Evolutionary conservation across 164 flowering plant genomes (phyloP).

Genomic region (Saururus chinensis): DNA sequence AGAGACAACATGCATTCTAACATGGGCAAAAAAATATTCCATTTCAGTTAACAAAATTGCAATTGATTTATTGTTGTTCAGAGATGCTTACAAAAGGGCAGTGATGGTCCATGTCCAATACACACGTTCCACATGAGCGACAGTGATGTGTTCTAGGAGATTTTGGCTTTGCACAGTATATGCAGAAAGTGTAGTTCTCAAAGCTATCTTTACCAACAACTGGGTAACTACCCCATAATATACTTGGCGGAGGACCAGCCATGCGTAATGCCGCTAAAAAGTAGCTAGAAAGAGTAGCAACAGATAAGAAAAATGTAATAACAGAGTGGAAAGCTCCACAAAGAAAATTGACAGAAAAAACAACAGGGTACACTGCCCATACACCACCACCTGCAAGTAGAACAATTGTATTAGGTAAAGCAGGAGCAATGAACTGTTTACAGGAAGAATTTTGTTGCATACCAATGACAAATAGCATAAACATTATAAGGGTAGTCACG

Average conservation of each 20-base stretch:
- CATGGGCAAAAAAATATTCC: too few species aligned
- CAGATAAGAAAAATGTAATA: conserved; percentile 34
- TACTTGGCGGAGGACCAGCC: conserved; percentile 58
- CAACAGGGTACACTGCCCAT: conserved; percentile 78
- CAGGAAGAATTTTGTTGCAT: conserved; percentile 6
- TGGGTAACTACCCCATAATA: conserved; percentile 78
- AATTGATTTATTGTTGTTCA: too few species aligned
- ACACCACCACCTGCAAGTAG: conserved; percentile 76
- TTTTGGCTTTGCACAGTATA: conserved; percentile 75
- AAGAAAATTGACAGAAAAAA: conserved; percentile 47
- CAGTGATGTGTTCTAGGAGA: conserved; percentile 89
- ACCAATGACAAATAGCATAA: conserved; percentile 76
- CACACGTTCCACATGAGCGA: conserved; percentile 76
- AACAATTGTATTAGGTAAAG: neutral
- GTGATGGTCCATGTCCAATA: conserved; percentile 97
- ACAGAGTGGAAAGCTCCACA: conserved; percentile 49
- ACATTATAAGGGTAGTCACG: conserved; percentile 40
- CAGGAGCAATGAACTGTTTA: neutral
- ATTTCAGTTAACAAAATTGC: neutral
- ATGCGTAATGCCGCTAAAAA: conserved; percentile 54
- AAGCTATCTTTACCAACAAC: conserved; percentile 62
- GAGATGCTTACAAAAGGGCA: conserved; percentile 88
- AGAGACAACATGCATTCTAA: neutral
- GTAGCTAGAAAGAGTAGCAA: conserved; percentile 55
- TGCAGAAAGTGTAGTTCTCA: conserved; percentile 70